Evolutionary conservation across 192 early-diverging fungal genomes (phyloP), one percentile per base, ranked within the genome.

Genomic region (Dissophora ornata): DNA sequence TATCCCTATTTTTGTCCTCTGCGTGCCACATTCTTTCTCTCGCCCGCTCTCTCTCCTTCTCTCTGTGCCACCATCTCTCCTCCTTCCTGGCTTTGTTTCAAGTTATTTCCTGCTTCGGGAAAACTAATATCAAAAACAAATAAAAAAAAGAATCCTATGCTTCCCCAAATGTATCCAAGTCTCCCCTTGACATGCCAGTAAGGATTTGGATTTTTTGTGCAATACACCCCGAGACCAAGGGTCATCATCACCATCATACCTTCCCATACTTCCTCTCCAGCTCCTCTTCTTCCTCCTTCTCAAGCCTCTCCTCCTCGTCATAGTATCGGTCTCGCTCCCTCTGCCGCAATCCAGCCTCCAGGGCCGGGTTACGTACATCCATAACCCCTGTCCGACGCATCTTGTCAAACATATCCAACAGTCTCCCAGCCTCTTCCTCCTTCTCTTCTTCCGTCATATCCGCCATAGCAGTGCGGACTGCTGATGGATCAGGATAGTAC

Each of bases 361-460:
- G 84, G 29, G 92, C 69, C 2, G 91, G 91, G 57, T 94, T 90
- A 7, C 86, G 88, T 1, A 90, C 90, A 79, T 94, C 86, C 62
- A 98, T 92, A 3, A 99, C 80, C 22, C 97, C 97, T 8, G 92
- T 96, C 61, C 90, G 91, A 57, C 98, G 94, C 34, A 98, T 81
- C 62, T 93, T 86, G 59, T 99, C 96, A 83, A 99, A 96, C 79
- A 98, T 84, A 1, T 96, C 96, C 84, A 98, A 90, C 71, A 99
- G 69, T 25, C 87, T 85, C 75, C 97, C 95, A 3, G 95, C 95
- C 64, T 99, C 97, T 36, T 90, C 81, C 68, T 97, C 95, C 70
- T 97, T 98, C 73, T 99, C 96, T 70, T 97, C 97, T 40, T 97
- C 95, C 2, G 95, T 97, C 94, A 99, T 95, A 15, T 87, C 84